These are phyloP conservation scores for Gnomoniopsis sp. DNA, from an alignment of 2,329 filamentous ascomycete species.

Conservation along the genomic window DNA sequence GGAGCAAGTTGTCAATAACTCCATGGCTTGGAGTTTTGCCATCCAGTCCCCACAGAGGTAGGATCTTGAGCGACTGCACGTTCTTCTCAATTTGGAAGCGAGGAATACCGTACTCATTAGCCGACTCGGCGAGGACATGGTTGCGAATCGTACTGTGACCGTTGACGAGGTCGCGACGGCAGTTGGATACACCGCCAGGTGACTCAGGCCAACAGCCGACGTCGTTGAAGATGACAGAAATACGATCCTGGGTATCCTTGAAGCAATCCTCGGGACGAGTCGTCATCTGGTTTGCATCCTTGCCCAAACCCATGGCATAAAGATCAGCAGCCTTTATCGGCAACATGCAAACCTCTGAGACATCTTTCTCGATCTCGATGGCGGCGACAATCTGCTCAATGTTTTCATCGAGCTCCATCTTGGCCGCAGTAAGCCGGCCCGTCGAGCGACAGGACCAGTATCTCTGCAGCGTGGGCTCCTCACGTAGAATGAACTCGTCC, in stretches of 20 bases:
- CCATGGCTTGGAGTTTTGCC: constrained; percentile 50
- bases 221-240: constrained; percentile 50
- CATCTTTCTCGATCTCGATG: constrained; percentile 35
- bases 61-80: constrained; percentile 49
- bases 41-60: constrained; percentile 54
- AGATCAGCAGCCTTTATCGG: constrained; percentile 37
- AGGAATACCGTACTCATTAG: constrained; percentile 52
- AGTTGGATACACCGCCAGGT: constrained; percentile 54
- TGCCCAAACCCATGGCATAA: constrained; percentile 38
- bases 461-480: constrained; percentile 39
- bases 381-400: constrained; percentile 34
- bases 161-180: constrained; percentile 52
- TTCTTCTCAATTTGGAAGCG: constrained; percentile 54
- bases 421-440: constrained; percentile 39
- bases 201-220: constrained; percentile 51
- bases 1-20: constrained; percentile 49
- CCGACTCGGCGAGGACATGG: constrained; percentile 52
- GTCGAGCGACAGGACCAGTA: constrained; percentile 44
- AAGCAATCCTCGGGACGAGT: constrained; percentile 38
- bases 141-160: constrained; percentile 50
- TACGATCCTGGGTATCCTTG: constrained; percentile 41
- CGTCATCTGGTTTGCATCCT: constrained; percentile 38
- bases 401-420: constrained; percentile 36
- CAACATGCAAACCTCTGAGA: constrained; percentile 35
- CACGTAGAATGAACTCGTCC: constrained; percentile 44